Percentiles rank a stretch among this genome's conserved stretches.
Evolutionary conservation across 768 basidiomycete genomes (phyloP).

Genomic region (Lyophyllum decastes): DNA sequence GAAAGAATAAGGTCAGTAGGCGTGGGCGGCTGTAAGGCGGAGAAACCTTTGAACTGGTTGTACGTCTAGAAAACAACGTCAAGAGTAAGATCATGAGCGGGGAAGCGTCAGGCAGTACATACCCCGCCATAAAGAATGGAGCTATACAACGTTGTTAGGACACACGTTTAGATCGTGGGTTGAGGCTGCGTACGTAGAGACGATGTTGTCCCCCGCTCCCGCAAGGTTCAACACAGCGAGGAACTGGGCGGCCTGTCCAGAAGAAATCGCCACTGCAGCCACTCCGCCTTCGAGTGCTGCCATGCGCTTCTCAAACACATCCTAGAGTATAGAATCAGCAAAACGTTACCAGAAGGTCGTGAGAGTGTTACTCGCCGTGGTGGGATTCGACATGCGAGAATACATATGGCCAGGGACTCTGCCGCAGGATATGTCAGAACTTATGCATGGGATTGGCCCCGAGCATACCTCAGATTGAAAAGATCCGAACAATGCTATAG

Average conservation of each 20-base stretch:
- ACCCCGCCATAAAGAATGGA: slow-evolving; percentile 57
- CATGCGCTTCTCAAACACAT: slow-evolving; percentile 79
- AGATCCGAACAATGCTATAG: slow-evolving; percentile 70
- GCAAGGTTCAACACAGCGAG: slow-evolving; percentile 65
- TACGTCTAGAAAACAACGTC: slow-evolving; percentile 47
- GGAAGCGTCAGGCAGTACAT: slow-evolving; percentile 23
- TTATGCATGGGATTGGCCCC: not conserved
- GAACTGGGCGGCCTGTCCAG: slow-evolving; percentile 80
- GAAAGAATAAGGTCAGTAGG: not conserved
- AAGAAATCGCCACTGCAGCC: slow-evolving; percentile 73
- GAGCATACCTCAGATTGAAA: slow-evolving; percentile 57
- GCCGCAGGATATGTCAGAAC: not conserved
- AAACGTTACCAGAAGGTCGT: not conserved
- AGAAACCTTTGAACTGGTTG: slow-evolving; percentile 68
- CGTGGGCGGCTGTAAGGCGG: not conserved
- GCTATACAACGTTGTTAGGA: slow-evolving; percentile 45
- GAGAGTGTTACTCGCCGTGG: slow-evolving; percentile 43
- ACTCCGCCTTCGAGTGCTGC: slow-evolving; percentile 80
- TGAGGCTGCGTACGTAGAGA: slow-evolving; percentile 51
- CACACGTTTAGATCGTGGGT: slow-evolving; percentile 2
- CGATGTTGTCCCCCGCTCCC: slow-evolving; percentile 73
- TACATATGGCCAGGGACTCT: slow-evolving; percentile 64
- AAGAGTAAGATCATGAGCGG: not conserved
- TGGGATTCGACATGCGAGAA: slow-evolving; percentile 70
- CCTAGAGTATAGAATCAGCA: slow-evolving; percentile 34